These are phyloP conservation scores for Dendrobium nobile DNA, from an alignment of 106 monocot genomes.

Conservation along the genomic window DNA sequence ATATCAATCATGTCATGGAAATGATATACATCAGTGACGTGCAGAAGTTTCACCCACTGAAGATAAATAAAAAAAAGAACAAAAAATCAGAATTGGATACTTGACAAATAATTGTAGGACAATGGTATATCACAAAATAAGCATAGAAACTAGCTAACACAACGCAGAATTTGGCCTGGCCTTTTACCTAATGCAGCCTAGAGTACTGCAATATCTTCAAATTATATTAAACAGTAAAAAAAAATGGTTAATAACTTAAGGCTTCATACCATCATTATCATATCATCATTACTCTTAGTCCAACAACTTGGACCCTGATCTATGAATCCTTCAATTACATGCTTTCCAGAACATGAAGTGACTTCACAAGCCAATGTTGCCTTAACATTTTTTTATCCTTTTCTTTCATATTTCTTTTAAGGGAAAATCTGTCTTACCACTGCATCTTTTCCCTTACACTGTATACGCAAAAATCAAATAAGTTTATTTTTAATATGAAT, in stretches of 20 bases:
- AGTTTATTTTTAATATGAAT: too few relatives aligned
- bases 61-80: conserved; percentile 6
- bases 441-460: too few relatives aligned
- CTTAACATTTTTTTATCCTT: too few relatives aligned
- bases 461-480: too few relatives aligned
- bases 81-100: background rate
- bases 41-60: conserved; percentile 52
- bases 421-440: too few relatives aligned
- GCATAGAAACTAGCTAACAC: background rate
- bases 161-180: background rate
- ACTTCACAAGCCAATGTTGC: too few relatives aligned
- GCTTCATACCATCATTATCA: background rate
- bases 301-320: background rate
- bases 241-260: background rate
- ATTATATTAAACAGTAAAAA: background rate
- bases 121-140: background rate
- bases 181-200: background rate
- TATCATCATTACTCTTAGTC: background rate
- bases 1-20: conserved; percentile 93
- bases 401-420: too few relatives aligned
- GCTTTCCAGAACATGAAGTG: background rate
- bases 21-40: conserved; percentile 64
- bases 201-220: background rate
- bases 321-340: background rate
- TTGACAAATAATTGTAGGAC: background rate